A percentile compares a stretch with the other conserved stretches of the same genome.
phyloP scores from a whole-genome alignment of 2,329 filamentous ascomycete genomes.

The Ophiosphaerella narmari region DNA sequence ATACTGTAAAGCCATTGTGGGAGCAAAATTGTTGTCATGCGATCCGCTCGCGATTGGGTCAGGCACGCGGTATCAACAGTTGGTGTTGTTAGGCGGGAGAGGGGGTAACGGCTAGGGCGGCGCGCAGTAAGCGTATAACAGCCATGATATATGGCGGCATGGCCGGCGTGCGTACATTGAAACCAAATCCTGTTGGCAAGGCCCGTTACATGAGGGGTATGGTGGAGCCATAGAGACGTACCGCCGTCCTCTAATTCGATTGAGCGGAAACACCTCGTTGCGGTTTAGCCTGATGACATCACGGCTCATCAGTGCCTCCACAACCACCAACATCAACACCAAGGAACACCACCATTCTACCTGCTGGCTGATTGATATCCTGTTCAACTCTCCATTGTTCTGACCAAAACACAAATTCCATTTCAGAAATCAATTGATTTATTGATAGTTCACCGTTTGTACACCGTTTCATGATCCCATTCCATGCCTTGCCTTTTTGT shows the following conservation, averaged over 20 bases:
- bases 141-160: conserved; percentile 6
- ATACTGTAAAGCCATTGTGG: conserved; percentile 41
- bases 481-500: too few relatives aligned
- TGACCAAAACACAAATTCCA: too few relatives aligned
- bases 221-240: conserved; percentile 12
- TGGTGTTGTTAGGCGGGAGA: neutral
- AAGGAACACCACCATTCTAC: too few relatives aligned
- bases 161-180: conserved; percentile 21
- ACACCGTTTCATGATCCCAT: too few relatives aligned
- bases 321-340: too few relatives aligned
- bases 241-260: conserved; percentile 10
- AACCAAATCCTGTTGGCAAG: conserved; percentile 21
- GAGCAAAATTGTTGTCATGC: neutral
- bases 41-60: neutral
- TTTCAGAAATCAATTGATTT: too few relatives aligned
- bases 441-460: too few relatives aligned
- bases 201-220: conserved; percentile 18
- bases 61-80: neutral
- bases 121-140: conserved; percentile 13
- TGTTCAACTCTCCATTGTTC: too few relatives aligned
- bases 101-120: conserved; percentile 2
- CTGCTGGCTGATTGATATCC: too few relatives aligned
- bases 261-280: neutral
- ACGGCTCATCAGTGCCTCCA: neutral
- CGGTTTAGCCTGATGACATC: conserved; percentile 9